phyloP scores from a whole-genome alignment of 305 asterid species.

The Fraxinus greggii region DNA sequence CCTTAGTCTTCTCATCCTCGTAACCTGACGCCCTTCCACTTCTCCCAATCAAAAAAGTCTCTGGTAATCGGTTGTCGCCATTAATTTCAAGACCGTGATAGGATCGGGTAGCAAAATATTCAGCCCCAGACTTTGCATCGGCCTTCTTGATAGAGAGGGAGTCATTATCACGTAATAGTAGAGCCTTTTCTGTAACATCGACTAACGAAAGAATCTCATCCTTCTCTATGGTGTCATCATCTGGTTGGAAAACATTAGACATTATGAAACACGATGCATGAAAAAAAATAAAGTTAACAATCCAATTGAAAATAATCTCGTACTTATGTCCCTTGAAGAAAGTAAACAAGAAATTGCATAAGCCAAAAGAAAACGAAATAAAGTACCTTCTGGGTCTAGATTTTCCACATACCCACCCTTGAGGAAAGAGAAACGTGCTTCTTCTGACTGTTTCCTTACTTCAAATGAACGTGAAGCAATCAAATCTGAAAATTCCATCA shows the following conservation, averaged over 20 bases:
- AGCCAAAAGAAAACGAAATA: slow-evolving; percentile 13
- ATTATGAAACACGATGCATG: neutral
- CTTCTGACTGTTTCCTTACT: slow-evolving; percentile 44
- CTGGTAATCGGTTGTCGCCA: slow-evolving; percentile 33
- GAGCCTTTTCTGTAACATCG: slow-evolving; percentile 68
- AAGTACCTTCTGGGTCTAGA: slow-evolving; percentile 60
- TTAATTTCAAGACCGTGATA: slow-evolving; percentile 79
- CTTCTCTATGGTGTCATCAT: slow-evolving; percentile 43
- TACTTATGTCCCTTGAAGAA: neutral
- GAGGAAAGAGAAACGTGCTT: slow-evolving; percentile 89
- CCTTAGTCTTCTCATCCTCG: slow-evolving; percentile 40
- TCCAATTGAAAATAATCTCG: neutral
- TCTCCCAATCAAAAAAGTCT: slow-evolving; percentile 61
- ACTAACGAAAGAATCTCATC: slow-evolving; percentile 69
- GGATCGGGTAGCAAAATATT: slow-evolving; percentile 71
- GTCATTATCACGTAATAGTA: slow-evolving; percentile 57
- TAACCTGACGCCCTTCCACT: slow-evolving; percentile 93
- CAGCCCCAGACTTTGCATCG: slow-evolving; percentile 76
- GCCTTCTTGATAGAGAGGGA: slow-evolving; percentile 32
- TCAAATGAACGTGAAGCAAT: slow-evolving; percentile 52
- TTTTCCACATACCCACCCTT: slow-evolving; percentile 85
- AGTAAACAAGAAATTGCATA: slow-evolving; percentile 8
- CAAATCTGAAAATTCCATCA: slow-evolving; percentile 70
- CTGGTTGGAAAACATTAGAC: slow-evolving; percentile 32
- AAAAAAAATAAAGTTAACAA: neutral